These are phyloP conservation scores for Pichia sp. DNA, from an alignment of 1,139 yeast species.

Conservation along the genomic window DNA sequence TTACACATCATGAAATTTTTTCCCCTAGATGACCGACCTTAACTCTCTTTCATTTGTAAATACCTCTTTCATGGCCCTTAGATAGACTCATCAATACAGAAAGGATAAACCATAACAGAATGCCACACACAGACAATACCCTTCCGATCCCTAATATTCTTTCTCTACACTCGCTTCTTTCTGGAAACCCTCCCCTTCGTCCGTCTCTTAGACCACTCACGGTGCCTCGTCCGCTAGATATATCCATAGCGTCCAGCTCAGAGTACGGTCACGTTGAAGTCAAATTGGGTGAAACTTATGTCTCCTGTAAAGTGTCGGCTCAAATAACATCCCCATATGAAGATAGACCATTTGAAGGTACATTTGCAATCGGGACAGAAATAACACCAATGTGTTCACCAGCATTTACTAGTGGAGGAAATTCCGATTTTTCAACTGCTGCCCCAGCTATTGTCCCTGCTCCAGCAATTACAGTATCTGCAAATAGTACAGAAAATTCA, in stretches of 20 bases:
- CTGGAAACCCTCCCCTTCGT: conserved; percentile 15
- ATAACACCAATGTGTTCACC: conserved; percentile 87
- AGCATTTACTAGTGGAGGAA: conserved; percentile 64
- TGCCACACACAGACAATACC: conserved; percentile 16
- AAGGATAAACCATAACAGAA: not conserved
- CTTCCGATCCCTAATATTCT: conserved; percentile 18
- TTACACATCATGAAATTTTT: conserved; percentile 9
- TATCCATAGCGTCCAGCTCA: conserved; percentile 56
- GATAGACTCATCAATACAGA: no score
- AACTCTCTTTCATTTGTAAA: not conserved
- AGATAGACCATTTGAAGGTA: conserved; percentile 91
- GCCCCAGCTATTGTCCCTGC: conserved; percentile 18
- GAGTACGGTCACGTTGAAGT: conserved; percentile 76
- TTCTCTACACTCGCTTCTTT: conserved; percentile 13
- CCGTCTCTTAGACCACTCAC: conserved; percentile 17
- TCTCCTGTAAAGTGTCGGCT: conserved; percentile 76
- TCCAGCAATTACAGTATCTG: conserved; percentile 14
- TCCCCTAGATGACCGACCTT: not conserved
- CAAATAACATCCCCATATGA: conserved; percentile 79
- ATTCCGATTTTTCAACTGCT: conserved; percentile 19
- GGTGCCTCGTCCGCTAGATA: conserved; percentile 35
- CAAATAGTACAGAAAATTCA: not conserved
- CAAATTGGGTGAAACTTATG: conserved; percentile 65
- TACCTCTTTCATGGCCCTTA: no score
- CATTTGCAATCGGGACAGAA: conserved; percentile 79